Evolutionary conservation across 148 eudicot species (phyloP), one percentile per base, ranked within the genome.

Genomic region (Agrostemma githago): DNA sequence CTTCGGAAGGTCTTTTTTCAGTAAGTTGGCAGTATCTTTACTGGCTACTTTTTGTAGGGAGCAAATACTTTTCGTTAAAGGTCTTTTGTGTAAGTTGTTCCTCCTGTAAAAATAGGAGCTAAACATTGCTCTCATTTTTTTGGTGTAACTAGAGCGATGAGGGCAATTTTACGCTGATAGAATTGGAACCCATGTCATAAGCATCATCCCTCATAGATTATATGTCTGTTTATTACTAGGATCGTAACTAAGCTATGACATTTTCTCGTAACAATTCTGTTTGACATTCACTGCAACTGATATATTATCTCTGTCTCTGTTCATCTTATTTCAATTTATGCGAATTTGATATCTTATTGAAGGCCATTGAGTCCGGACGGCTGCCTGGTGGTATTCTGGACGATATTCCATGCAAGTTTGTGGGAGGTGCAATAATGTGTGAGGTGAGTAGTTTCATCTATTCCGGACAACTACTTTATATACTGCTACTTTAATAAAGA

Each of bases 291-390:
- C 57, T 62, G 62, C 8, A 5, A 68, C 1, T 12, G 9, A 39
- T 43, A 15, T 72, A 10, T 15, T 26, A 6, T 67, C 41, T 40
- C 44, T 62, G 12, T 61, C n/a, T 61, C n/a, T 56, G 58, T 70
- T 61, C 11, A 40, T 26, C 5, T 67, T 79, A 21, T 73, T 64
- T 67, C 8, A 21, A 20, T 40, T 26, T 53, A 56, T 56, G 60
- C 5, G 46, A 60, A 38, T 60, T 66, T 51, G 58, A 38, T 34
- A 69, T 46, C 12, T 10, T 39, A 14, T 19, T 72, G 69, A 6
- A 94, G 98, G 97, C 96, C 68, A 92, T 92, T 77, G 98, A 95
- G 84, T 84, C 86, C 73, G 98, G 98, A 37, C 85, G 84, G 69
- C 71, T 95, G 79, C 98, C 98, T 76, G 96, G 96, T 62, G 88